phyloP scores from a whole-genome alignment of 192 early-diverging fungal genomes.

The Paraglomus brasilianum region DNA sequence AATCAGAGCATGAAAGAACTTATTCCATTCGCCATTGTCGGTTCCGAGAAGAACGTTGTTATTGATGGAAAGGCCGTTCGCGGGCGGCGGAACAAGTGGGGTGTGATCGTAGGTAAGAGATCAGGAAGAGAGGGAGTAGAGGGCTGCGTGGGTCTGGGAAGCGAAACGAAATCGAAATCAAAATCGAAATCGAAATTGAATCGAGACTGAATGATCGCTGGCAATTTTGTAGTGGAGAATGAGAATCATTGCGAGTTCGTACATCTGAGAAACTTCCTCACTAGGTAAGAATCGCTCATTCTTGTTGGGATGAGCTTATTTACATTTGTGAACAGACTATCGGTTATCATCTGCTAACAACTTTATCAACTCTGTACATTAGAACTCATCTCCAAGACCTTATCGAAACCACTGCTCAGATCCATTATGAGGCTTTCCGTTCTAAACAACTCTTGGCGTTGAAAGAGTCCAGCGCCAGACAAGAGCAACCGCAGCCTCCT shows the following conservation, averaged over 20 bases:
- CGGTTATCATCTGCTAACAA: background rate
- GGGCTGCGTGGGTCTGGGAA: background rate
- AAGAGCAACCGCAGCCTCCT: slow-evolving; percentile 40
- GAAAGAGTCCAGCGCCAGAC: slow-evolving; percentile 44
- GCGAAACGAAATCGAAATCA: background rate
- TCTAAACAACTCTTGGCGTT: slow-evolving; percentile 64
- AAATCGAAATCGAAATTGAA: background rate
- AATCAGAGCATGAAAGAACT: slow-evolving; percentile 76
- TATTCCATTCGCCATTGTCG: slow-evolving; percentile 93
- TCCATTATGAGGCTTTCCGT: slow-evolving; percentile 97
- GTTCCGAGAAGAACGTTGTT: slow-evolving; percentile 83
- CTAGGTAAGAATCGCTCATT: slow-evolving; percentile 27
- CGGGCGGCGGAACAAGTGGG: slow-evolving; percentile 86
- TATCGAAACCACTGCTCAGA: slow-evolving; percentile 89
- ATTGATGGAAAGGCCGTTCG: slow-evolving; percentile 86
- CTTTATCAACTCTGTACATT: background rate
- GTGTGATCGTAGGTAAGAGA: slow-evolving; percentile 75
- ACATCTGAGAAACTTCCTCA: slow-evolving; percentile 89
- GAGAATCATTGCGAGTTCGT: slow-evolving; percentile 94
- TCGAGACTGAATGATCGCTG: background rate
- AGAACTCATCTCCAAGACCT: slow-evolving; percentile 97
- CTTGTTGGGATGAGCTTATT: background rate
- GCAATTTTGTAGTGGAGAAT: slow-evolving; percentile 72
- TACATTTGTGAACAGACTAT: no score
- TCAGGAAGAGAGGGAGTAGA: no score